Percentiles rank a stretch among this genome's conserved stretches.
phyloP scores from a whole-genome alignment of 1,284 basidiomycete genomes.

The Lignosus rhinocerotis region DNA sequence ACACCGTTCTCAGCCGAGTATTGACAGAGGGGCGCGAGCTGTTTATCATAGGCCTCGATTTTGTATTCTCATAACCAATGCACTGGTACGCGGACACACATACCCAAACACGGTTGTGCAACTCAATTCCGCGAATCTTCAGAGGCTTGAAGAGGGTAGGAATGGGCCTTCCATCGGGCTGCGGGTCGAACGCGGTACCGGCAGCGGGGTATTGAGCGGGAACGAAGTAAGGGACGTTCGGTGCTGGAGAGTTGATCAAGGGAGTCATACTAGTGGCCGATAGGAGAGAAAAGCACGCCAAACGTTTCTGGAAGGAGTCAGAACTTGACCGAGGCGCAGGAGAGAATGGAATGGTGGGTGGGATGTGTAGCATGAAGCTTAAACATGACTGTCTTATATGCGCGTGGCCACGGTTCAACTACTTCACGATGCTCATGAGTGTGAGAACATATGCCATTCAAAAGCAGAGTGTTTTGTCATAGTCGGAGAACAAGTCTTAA shows the following conservation, averaged over 20 bases:
- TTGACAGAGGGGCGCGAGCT: conserved; percentile 67
- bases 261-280: neutral
- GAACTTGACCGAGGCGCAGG: too few species aligned
- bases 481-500: too few species aligned
- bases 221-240: conserved; percentile 50
- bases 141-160: conserved; percentile 68
- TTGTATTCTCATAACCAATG: neutral
- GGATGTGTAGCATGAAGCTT: too few species aligned
- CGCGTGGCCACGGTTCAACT: too few species aligned
- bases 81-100: neutral
- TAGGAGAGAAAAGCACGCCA: too few species aligned
- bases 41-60: neutral
- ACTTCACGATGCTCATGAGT: too few species aligned
- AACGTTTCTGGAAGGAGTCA: too few species aligned
- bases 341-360: too few species aligned
- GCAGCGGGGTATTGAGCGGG: conserved; percentile 52
- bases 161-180: conserved; percentile 32
- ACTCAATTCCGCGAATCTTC: conserved; percentile 58
- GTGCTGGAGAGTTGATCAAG: conserved; percentile 22
- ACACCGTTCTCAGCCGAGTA: conserved; percentile 69
- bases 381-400: too few species aligned
- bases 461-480: too few species aligned
- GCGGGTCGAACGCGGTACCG: conserved; percentile 48
- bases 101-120: conserved; percentile 72
- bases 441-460: too few species aligned